Evolutionary conservation across 1,284 basidiomycete species (phyloP).

Genomic region (Moesziomyces parantarcticus): DNA sequence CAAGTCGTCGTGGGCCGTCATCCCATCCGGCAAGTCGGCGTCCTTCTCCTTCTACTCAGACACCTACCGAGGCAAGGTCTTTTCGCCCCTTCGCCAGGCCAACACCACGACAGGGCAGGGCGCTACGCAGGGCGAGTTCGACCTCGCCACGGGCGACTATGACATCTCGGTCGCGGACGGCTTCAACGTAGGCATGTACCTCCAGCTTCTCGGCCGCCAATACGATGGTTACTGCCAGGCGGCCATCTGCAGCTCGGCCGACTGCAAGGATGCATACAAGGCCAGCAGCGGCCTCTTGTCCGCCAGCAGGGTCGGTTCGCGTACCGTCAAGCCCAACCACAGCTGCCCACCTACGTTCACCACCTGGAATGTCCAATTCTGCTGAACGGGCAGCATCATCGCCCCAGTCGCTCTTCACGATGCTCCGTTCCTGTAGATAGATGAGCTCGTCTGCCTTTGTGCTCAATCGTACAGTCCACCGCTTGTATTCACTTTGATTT

Average conservation of each 20-base stretch:
- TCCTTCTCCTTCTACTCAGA: conserved; percentile 42
- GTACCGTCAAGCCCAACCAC: conserved; percentile 44
- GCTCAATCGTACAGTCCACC: not conserved
- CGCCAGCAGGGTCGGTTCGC: conserved; percentile 9
- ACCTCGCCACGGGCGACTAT: conserved; percentile 30
- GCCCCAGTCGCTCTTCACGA: not conserved
- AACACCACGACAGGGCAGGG: conserved; percentile 29
- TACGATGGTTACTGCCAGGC: conserved; percentile 32
- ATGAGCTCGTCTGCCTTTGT: not conserved
- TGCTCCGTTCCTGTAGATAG: not conserved
- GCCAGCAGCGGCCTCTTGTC: conserved; percentile 28
- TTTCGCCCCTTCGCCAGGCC: conserved; percentile 37
- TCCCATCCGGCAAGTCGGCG: conserved; percentile 25
- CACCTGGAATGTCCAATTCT: conserved; percentile 46
- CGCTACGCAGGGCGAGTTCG: conserved; percentile 41
- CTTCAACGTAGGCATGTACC: conserved; percentile 37
- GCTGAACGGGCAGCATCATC: conserved; percentile 8
- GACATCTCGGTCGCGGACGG: conserved; percentile 46
- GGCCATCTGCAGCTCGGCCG: conserved; percentile 20
- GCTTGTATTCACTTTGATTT: not conserved
- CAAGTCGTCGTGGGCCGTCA: conserved; percentile 18
- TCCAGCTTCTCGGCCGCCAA: conserved; percentile 29
- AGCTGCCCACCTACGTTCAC: conserved; percentile 37
- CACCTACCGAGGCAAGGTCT: conserved; percentile 42
- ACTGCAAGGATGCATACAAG: conserved; percentile 45